Percentiles rank a stretch among this genome's conserved stretches.
These are phyloP conservation scores for Podaxis pistillaris DNA, from an alignment of 768 basidiomycete species.

Conservation along the genomic window DNA sequence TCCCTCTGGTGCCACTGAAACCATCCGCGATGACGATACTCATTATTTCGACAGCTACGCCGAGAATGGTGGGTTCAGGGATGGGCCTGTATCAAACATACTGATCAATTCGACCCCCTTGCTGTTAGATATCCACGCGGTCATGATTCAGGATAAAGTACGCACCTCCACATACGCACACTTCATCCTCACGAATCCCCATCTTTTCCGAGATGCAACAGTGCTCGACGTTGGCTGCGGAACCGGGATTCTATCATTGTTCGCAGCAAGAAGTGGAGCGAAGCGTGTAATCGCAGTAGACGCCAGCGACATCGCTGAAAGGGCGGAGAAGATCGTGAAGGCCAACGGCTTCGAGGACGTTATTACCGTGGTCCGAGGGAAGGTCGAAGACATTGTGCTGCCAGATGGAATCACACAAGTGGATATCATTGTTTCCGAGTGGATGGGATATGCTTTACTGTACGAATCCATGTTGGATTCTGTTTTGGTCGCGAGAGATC, in stretches of 20 bases:
- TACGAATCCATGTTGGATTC: conserved; percentile 99
- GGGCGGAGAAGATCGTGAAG: conserved; percentile 75
- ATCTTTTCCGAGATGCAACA: conserved; percentile 76
- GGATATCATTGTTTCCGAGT: conserved; percentile 95
- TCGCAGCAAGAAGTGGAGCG: conserved; percentile 88
- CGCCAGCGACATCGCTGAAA: conserved; percentile 79
- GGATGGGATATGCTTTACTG: conserved; percentile 93
- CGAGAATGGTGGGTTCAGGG: conserved; percentile 64
- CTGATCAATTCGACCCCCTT: neutral
- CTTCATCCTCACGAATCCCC: conserved; percentile 83
- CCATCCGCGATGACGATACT: conserved; percentile 80
- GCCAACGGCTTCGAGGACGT: conserved; percentile 69
- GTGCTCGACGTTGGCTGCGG: conserved; percentile 98
- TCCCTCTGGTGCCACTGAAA: conserved; percentile 22
- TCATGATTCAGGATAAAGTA: conserved; percentile 96
- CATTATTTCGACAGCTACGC: conserved; percentile 94
- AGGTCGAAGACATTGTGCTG: conserved; percentile 83
- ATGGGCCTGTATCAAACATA: conserved; percentile 1
- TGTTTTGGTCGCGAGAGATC: conserved; percentile 84
- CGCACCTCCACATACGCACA: conserved; percentile 91
- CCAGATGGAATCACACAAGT: conserved; percentile 74
- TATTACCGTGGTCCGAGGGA: conserved; percentile 87
- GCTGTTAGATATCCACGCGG: conserved; percentile 81
- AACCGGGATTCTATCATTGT: conserved; percentile 88
- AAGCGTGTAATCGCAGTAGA: conserved; percentile 91